These are phyloP conservation scores for Tetracladium marchalianum DNA, from an alignment of 495 filamentous ascomycete species.

Conservation along the genomic window DNA sequence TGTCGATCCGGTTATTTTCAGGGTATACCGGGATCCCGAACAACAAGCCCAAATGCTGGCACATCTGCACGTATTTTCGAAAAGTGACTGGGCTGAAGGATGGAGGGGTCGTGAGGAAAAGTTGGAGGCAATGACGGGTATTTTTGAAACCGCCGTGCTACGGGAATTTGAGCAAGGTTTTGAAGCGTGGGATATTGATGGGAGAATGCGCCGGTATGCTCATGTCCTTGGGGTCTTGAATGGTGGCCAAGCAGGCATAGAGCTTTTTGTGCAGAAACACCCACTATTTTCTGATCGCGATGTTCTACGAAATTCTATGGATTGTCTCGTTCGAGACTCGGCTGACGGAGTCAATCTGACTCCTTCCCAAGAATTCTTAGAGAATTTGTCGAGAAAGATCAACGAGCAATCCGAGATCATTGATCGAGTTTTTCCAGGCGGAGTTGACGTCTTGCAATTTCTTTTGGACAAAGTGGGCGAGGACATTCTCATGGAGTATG, in stretches of 20 bases:
- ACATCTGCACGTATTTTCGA: constrained; percentile 67
- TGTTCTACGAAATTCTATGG: constrained; percentile 64
- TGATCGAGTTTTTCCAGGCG: constrained; percentile 74
- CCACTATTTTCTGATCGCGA: constrained; percentile 66
- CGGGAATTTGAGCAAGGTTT: constrained; percentile 88
- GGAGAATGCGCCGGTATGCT: constrained; percentile 79
- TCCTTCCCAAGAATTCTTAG: constrained; percentile 76
- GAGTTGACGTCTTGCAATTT: constrained; percentile 57
- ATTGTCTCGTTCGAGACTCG: constrained; percentile 64
- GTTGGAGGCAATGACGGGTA: constrained; percentile 60
- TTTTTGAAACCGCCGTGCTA: constrained; percentile 86
- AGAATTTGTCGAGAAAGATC: constrained; percentile 55
- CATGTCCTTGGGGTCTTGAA: constrained; percentile 76
- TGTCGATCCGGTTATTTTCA: constrained; percentile 73
- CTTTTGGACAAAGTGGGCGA: constrained; percentile 78
- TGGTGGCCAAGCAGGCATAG: constrained; percentile 65
- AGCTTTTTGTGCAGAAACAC: constrained; percentile 81
- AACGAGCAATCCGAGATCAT: constrained; percentile 82
- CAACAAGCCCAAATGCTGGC: constrained; percentile 81
- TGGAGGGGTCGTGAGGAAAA: constrained; percentile 60
- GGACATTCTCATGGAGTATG: constrained; percentile 78
- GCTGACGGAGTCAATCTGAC: constrained; percentile 57
- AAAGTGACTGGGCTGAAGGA: constrained; percentile 68
- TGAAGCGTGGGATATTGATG: constrained; percentile 82
- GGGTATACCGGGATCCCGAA: constrained; percentile 75